These are phyloP conservation scores for Zarea fungicola DNA, from an alignment of 2,329 filamentous ascomycete species.

Conservation along the genomic window DNA sequence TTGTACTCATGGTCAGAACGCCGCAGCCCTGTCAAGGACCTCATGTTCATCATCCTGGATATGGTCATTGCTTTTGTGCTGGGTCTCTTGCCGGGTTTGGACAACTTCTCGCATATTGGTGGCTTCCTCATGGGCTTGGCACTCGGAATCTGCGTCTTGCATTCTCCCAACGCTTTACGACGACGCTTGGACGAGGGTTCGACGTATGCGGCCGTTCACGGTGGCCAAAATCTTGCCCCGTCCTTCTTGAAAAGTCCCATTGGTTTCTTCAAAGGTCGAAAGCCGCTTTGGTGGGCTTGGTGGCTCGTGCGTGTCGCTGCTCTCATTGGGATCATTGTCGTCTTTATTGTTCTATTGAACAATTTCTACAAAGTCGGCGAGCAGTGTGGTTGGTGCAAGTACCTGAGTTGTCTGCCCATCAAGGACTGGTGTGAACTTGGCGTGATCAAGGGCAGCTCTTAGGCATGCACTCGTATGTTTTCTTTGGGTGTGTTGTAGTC, in stretches of 20 bases:
- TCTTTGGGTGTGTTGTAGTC: conserved; percentile 10
- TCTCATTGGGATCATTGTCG: conserved; percentile 73
- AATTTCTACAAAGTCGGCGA: conserved; percentile 83
- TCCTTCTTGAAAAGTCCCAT: conserved; percentile 57
- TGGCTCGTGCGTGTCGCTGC: conserved; percentile 80
- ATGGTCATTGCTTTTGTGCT: conserved; percentile 87
- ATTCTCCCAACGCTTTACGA: conserved; percentile 77
- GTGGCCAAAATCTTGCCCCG: conserved; percentile 41
- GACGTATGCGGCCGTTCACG: conserved; percentile 65
- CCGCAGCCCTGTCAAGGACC: conserved; percentile 68
- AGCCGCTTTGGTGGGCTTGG: conserved; percentile 96
- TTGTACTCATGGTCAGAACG: conserved; percentile 89
- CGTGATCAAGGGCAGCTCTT: conserved; percentile 23
- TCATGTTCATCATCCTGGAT: conserved; percentile 83
- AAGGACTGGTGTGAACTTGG: conserved; percentile 62
- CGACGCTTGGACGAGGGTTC: conserved; percentile 66
- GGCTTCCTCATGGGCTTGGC: conserved; percentile 90
- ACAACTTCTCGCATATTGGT: conserved; percentile 97
- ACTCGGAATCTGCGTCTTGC: conserved; percentile 79
- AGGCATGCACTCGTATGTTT: not conserved
- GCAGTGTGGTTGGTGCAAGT: conserved; percentile 89
- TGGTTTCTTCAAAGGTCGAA: conserved; percentile 86
- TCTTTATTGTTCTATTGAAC: conserved; percentile 79
- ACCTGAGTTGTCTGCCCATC: conserved; percentile 78
- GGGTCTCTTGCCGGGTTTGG: conserved; percentile 82